Conservation (phyloP, 345 rosid genomes). For the Pugionium dolabratum region DNA sequence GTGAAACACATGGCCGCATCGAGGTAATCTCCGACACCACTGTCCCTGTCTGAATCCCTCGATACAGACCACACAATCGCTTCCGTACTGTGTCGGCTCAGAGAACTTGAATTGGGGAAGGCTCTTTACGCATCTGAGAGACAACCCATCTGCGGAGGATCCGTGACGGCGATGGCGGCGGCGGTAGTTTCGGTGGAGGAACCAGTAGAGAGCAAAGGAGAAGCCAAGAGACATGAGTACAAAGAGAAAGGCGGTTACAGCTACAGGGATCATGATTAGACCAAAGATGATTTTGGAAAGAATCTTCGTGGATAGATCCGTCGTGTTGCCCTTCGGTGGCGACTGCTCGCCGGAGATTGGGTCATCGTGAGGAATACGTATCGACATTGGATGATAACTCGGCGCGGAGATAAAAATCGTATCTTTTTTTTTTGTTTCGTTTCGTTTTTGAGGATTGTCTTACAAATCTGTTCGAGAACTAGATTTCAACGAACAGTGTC, state of each 20-base stretch:
- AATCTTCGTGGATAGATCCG: constrained; percentile 41
- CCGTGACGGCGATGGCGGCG: constrained; percentile 27
- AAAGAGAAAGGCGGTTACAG: constrained; percentile 61
- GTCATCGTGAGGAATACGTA: background rate
- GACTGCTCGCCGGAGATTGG: constrained; percentile 31
- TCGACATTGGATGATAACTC: constrained; percentile 32
- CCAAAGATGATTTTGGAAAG: constrained; percentile 62
- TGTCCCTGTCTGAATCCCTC: constrained; percentile 73
- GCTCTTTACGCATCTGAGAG: constrained; percentile 50
- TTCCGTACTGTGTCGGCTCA: constrained; percentile 29
- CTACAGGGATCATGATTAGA: constrained; percentile 60
- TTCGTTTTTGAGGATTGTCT: background rate
- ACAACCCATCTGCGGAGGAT: constrained; percentile 48
- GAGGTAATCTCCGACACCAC: constrained; percentile 72
- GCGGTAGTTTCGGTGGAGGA: constrained; percentile 49
- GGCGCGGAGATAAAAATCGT: constrained; percentile 23
- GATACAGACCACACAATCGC: constrained; percentile 73
- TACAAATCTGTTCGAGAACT: too few relatives aligned
- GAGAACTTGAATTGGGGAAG: constrained; percentile 64
- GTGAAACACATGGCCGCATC: constrained; percentile 83
- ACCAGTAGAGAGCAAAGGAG: constrained; percentile 54
- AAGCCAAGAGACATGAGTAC: constrained; percentile 57
- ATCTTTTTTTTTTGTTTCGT: background rate
- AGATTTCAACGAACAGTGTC: too few relatives aligned
- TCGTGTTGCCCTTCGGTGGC: constrained; percentile 49